Evolutionary conservation across 192 early-diverging fungal genomes (phyloP), one percentile per base, ranked within the genome.

Genomic region (Ramicandelaber brevisporus): DNA sequence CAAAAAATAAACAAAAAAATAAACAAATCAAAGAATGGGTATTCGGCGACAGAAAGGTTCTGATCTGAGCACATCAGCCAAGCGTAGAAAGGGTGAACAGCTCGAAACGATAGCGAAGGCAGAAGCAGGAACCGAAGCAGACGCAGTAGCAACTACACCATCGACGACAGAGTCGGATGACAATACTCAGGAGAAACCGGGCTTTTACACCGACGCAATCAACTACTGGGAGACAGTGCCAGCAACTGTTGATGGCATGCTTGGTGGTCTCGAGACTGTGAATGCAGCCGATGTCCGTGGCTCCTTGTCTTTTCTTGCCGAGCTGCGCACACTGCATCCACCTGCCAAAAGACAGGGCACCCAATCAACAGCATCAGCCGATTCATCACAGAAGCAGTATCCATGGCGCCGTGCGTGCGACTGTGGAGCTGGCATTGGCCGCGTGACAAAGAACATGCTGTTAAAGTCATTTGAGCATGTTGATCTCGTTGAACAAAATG

Each of bases 341-440:
- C 31, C 30, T 4, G 37, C 43, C 9, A 19, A 6, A 3, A 34
- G 24, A 7, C 23, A 27, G n/a, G 11, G 26, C 6, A 14, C 35
- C 23, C 9, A 34, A 1, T n/a, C 43, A 1, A 20, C 38, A 26
- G 12, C 12, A 20, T 32, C 31, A 20, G 18, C 12, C 11, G 2
- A 14, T 27, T 24, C 6, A 27, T n/a, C 8, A 7, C 12, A 35
- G 8, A 32, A 31, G 8, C 38, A 41, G 14, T 31, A 35, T 4
- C 40, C 34, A 12, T 37, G 32, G 15, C 40, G 15, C 5, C 32
- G 27, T 17, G 57, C 60, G 2, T 67, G 67, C 21, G 76, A 96
- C 51, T 92, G 86, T 44, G 90, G 90, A 1, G 84, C 90, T 0
- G 90, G 90, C 2, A 96, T 97, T 33, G 86, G 90, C 1, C 58